A percentile compares a stretch with the other conserved stretches of the same genome.
Conservation (phyloP, 106 monocot genomes). For the Gastrodia elata region DNA sequence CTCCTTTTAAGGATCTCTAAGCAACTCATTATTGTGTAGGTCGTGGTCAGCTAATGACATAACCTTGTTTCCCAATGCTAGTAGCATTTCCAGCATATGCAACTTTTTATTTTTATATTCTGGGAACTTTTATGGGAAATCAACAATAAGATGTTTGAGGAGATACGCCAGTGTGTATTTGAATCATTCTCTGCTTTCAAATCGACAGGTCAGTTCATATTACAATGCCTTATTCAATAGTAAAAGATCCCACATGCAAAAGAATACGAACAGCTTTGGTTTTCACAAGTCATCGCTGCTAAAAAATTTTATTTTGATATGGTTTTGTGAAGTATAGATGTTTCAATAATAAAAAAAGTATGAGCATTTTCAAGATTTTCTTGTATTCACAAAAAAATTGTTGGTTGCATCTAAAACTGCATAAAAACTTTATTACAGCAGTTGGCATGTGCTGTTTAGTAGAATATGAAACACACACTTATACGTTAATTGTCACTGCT, state of each 20-base stretch:
- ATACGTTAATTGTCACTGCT: no score
- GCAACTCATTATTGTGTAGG: no score
- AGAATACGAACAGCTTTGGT: slow-evolving; percentile 61
- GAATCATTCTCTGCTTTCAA: slow-evolving; percentile 45
- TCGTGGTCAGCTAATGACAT: no score
- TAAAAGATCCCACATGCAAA: slow-evolving; percentile 37
- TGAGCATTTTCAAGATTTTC: no score
- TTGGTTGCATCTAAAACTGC: no score
- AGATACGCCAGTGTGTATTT: slow-evolving; percentile 49
- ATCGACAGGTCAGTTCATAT: slow-evolving; percentile 26
- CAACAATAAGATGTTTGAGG: slow-evolving; percentile 44
- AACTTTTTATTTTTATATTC: neutral
- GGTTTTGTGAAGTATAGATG: neutral
- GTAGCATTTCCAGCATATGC: neutral
- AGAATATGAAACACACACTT: no score
- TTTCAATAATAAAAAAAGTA: no score
- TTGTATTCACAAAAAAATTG: no score
- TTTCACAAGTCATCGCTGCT: slow-evolving; percentile 26
- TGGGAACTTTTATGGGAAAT: slow-evolving; percentile 54
- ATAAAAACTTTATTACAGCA: no score
- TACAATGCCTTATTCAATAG: slow-evolving; percentile 44
- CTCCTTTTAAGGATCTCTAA: no score
- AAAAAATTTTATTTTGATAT: neutral
- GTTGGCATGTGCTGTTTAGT: no score
- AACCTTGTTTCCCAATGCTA: no score